Conservation (phyloP, 2,329 filamentous ascomycete species). For the Phoma sp. region DNA sequence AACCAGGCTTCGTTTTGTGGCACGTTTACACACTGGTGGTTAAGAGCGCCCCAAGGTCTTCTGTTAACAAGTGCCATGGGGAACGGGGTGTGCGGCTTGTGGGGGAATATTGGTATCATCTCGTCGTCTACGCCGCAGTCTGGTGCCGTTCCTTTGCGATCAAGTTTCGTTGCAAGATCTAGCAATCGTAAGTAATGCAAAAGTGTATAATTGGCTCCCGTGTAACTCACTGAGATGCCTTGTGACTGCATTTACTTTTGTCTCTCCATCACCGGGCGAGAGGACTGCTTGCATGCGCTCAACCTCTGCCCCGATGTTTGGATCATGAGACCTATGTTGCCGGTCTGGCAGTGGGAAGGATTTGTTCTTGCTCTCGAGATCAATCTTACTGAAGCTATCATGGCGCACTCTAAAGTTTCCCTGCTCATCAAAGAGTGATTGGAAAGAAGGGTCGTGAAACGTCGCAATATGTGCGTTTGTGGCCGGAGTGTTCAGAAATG, state of each 20-base stretch:
- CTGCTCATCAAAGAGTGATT: constrained; percentile 1
- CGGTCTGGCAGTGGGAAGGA: background rate
- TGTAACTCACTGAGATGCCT: constrained; percentile 64
- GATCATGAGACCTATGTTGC: constrained; percentile 55
- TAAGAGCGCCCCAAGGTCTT: constrained; percentile 69
- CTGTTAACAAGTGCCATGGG: constrained; percentile 77
- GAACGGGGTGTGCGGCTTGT: constrained; percentile 61
- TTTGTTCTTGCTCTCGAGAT: background rate
- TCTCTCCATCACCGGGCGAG: constrained; percentile 58
- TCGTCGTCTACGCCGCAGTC: constrained; percentile 59
- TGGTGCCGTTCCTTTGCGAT: constrained; percentile 60
- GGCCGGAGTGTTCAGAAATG: constrained; percentile 61
- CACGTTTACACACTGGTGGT: constrained; percentile 65
- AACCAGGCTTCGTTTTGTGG: constrained; percentile 81
- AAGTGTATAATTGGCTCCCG: background rate
- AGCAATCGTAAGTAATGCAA: background rate
- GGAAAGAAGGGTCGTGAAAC: constrained; percentile 4
- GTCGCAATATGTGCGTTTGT: constrained; percentile 16
- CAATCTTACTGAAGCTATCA: background rate
- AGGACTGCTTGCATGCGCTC: constrained; percentile 66
- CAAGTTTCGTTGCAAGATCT: constrained; percentile 53
- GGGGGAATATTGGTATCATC: constrained; percentile 71
- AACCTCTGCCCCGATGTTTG: constrained; percentile 66
- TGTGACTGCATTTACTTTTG: constrained; percentile 64
- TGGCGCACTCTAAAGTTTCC: background rate